Evolutionary conservation across 352 stramenopile species (phyloP).

Genomic region (Pythium sukuiense): DNA sequence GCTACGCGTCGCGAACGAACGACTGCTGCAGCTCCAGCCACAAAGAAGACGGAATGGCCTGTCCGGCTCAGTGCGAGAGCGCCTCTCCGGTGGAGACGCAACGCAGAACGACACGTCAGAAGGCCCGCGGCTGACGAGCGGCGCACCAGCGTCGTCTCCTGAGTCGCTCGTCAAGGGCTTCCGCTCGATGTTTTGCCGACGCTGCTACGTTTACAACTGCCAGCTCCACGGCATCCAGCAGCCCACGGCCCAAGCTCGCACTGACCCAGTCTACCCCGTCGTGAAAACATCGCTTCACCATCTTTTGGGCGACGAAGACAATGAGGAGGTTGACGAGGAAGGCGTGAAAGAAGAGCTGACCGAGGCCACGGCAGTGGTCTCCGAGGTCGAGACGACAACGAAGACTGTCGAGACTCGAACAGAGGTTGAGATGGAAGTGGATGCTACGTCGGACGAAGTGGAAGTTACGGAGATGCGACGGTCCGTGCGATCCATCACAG

Average conservation of each 20-base stretch:
- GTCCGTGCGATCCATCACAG: conserved; percentile 21
- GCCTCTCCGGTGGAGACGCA: background rate
- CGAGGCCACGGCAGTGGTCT: background rate
- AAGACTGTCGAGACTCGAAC: conserved; percentile 44
- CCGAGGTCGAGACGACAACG: background rate
- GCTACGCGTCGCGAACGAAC: conserved; percentile 10
- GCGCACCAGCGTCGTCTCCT: background rate
- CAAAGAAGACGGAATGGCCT: no score
- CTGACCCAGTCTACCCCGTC: conserved; percentile 54
- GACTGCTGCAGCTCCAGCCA: background rate
- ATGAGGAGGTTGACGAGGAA: background rate
- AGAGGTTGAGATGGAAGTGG: background rate
- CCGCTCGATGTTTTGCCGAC: conserved; percentile 67
- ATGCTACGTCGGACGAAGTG: background rate
- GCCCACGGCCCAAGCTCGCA: conserved; percentile 40
- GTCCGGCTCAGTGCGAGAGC: background rate
- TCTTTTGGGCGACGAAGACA: conserved; percentile 1
- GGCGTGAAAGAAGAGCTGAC: conserved; percentile 3
- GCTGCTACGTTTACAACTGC: conserved; percentile 79
- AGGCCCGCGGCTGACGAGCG: background rate
- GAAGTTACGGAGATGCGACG: conserved; percentile 14
- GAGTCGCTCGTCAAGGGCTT: conserved; percentile 39
- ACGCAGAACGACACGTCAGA: background rate
- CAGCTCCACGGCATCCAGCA: conserved; percentile 64
- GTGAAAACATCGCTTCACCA: conserved; percentile 46